Evolutionary conservation across 495 filamentous ascomycete genomes (phyloP), one percentile per base, ranked within the genome.

Genomic region (Elasticomyces elasticus): DNA sequence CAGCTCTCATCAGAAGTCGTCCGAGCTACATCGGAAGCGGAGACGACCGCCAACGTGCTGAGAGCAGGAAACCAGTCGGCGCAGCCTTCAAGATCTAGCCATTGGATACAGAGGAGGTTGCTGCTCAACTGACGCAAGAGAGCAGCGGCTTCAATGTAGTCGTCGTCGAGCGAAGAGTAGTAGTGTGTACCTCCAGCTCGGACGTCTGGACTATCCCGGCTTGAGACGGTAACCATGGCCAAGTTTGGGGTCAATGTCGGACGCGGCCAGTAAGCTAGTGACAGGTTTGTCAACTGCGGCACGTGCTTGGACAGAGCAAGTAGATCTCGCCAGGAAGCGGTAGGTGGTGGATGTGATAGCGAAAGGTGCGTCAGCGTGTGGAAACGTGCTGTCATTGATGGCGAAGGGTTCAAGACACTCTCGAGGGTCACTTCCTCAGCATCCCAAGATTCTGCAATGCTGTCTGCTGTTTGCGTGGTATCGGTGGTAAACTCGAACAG

Each of bases 21-120:
- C n/a, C 7, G 24, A 15, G 22, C 20, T 1, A 26, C 11, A 35
- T 11, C 31, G 19, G 52, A 43, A 10, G 26, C 23, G 20, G 25
- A 6, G 31, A 15, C n/a, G 19, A 5, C n/a, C 19, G 23, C 37
- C 12, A 52, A 31, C 20, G 31, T 41, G 7, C 55, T 28, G 9
- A 94, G 66, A 0, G 85, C 85, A 3, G 69, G 66, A 27, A 79
- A 63, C 89, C 89, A 95, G 15, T 76, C 72, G 0, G 66, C 68
- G 65, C 89, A 95, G 15, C 87, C 88, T 54, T 85, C 85, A 13
- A 95, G 69, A 63, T 92, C 87, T 0, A 95, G 75, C 69, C 82
- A 89, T 64, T 86, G 78, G 1, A 95, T 72, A 42, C 79, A 77
- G 62, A 89, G 87, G 0, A 85, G 77, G 12, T 69, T 71, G 24